A percentile compares a stretch with the other conserved stretches of the same genome.
These are phyloP conservation scores for Podospora tetraspora DNA, from an alignment of 495 filamentous ascomycete species.

Conservation along the genomic window DNA sequence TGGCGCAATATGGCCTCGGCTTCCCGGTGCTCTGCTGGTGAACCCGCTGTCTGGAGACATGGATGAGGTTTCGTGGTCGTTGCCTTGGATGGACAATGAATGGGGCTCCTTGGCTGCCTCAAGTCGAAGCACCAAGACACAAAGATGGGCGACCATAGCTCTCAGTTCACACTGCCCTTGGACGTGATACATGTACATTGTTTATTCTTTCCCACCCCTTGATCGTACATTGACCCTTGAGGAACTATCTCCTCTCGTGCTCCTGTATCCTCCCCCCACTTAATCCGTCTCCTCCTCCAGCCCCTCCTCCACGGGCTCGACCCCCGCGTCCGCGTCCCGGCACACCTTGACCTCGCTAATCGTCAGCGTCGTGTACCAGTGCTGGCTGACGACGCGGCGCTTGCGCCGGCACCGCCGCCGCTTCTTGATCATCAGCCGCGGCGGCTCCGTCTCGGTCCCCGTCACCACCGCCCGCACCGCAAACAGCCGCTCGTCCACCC, in stretches of 20 bases:
- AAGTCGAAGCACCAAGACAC: not conserved
- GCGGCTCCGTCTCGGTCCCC: conserved; percentile 79
- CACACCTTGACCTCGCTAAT: conserved; percentile 71
- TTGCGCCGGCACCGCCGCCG: conserved; percentile 77
- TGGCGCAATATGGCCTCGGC: not conserved
- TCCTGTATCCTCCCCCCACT: not conserved
- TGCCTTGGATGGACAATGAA: no score
- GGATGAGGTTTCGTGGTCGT: not conserved
- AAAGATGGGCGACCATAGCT: not conserved
- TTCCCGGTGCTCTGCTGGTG: not conserved
- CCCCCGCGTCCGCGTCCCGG: not conserved
- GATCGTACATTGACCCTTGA: not conserved
- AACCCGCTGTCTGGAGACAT: not conserved
- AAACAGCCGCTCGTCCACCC: conserved; percentile 74
- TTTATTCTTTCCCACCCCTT: not conserved
- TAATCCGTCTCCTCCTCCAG: not conserved
- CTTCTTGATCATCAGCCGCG: conserved; percentile 86
- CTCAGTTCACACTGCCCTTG: not conserved
- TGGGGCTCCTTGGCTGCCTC: not conserved
- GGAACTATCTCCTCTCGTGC: not conserved
- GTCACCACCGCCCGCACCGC: conserved; percentile 82
- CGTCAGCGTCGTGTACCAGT: conserved; percentile 76
- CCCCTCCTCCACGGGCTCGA: not conserved
- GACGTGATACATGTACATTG: not conserved
- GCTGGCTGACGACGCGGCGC: conserved; percentile 75